Evolutionary conservation across 768 basidiomycete species (phyloP).

Genomic region (Clathrus columnatus): DNA sequence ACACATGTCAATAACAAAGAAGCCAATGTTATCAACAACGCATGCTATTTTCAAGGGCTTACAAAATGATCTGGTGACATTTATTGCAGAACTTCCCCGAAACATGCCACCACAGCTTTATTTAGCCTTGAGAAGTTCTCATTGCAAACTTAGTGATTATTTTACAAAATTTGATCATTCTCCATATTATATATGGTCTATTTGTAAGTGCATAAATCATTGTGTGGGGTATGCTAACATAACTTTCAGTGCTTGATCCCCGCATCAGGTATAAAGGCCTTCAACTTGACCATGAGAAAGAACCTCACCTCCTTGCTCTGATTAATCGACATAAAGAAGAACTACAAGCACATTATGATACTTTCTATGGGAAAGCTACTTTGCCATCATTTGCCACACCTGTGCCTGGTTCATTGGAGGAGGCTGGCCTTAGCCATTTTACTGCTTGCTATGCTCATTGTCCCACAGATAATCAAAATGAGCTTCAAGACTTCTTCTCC

Average conservation of each 20-base stretch:
- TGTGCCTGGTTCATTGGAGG: no score
- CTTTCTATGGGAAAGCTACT: no score
- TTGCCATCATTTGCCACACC: no score
- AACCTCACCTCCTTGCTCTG: not conserved
- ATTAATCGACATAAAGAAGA: not conserved
- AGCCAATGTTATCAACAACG: conserved; percentile 23
- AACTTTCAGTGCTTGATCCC: not conserved
- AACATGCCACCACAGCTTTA: conserved; percentile 11
- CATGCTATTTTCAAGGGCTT: conserved; percentile 27
- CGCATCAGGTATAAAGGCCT: not conserved
- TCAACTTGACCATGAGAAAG: not conserved
- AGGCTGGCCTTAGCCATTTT: no score
- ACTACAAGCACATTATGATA: no score
- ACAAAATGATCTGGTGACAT: conserved; percentile 18
- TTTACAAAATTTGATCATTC: conserved; percentile 18
- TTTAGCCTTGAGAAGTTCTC: conserved; percentile 20
- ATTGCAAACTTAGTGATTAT: conserved; percentile 27
- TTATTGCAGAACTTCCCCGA: conserved; percentile 16
- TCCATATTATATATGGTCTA: conserved; percentile 23
- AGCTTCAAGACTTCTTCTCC: no score
- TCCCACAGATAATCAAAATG: no score
- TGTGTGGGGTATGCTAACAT: not conserved
- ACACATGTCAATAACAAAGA: conserved; percentile 24
- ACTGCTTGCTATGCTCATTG: no score
- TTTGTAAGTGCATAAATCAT: conserved; percentile 17